Conservation (phyloP, 2,329 filamentous ascomycete genomes). For the Stromatinia cepivora region DNA sequence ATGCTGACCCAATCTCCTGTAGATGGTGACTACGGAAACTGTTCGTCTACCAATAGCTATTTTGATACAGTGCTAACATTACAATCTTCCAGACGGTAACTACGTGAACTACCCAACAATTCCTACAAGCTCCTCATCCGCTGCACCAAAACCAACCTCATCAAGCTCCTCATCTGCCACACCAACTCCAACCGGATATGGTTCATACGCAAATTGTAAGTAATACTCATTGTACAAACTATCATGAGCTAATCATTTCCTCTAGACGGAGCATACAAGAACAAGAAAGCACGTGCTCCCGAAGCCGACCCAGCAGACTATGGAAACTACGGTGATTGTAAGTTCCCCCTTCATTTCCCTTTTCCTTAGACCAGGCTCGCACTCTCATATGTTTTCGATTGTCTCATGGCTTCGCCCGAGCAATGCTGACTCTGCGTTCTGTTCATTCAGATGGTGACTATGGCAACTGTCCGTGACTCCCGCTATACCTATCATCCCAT, state of each 20-base stretch:
- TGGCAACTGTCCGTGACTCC: constrained; percentile 10
- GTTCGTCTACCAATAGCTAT: not conserved
- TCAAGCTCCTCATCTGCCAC: not conserved
- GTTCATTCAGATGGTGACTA: constrained; percentile 12
- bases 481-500: not conserved
- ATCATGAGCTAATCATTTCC: not conserved
- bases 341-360: not conserved
- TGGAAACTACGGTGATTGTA: constrained; percentile 14
- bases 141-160: not conserved
- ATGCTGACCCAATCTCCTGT: constrained; percentile 14
- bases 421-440: constrained; percentile 1
- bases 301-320: constrained; percentile 17
- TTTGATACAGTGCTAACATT: constrained; percentile 1
- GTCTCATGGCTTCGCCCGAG: constrained; percentile 4
- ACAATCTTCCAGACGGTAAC: constrained; percentile 9
- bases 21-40: constrained; percentile 20
- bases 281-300: constrained; percentile 20
- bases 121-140: not conserved
- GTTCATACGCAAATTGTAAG: constrained; percentile 25
- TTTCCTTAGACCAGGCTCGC: not conserved
- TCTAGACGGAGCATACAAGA: constrained; percentile 20
- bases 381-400: constrained; percentile 10
- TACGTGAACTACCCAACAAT: constrained; percentile 18
- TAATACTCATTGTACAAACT: not conserved
- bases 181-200: constrained; percentile 23